A percentile compares a stretch with the other conserved stretches of the same genome.
Conservation (phyloP, 2,329 filamentous ascomycete genomes). For the Colletotrichum sp. region DNA sequence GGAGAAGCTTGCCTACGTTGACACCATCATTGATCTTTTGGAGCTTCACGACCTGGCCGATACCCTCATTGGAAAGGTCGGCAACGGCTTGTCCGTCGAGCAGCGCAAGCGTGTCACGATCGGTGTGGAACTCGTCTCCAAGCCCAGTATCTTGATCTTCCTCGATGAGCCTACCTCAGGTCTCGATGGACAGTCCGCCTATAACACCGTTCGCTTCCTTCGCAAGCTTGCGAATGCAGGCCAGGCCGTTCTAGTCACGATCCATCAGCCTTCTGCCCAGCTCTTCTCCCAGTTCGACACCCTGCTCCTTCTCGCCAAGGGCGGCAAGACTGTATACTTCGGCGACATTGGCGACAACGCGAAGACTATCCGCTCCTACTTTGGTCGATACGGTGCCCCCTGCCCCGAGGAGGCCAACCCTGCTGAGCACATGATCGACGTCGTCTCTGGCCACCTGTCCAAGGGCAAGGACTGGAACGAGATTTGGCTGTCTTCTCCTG, state of each 20-base stretch:
- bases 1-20: slow-evolving; percentile 78
- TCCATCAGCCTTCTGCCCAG: slow-evolving; percentile 72
- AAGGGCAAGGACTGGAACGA: slow-evolving; percentile 67
- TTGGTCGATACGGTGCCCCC: slow-evolving; percentile 68
- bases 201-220: slow-evolving; percentile 68
- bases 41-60: slow-evolving; percentile 54
- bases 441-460: slow-evolving; percentile 54
- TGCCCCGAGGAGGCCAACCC: slow-evolving; percentile 70
- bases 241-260: slow-evolving; percentile 72
- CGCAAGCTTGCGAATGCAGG: slow-evolving; percentile 69
- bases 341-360: slow-evolving; percentile 67
- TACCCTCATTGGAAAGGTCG: slow-evolving; percentile 53
- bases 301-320: slow-evolving; percentile 67
- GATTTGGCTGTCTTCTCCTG: slow-evolving; percentile 70
- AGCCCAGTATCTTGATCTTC: slow-evolving; percentile 64
- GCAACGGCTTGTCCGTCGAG: slow-evolving; percentile 57
- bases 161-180: slow-evolving; percentile 69
- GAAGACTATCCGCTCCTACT: slow-evolving; percentile 63
- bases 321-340: slow-evolving; percentile 71
- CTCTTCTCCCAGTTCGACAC: slow-evolving; percentile 72
- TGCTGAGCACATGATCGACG: slow-evolving; percentile 77
- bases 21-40: slow-evolving; percentile 74
- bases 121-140: slow-evolving; percentile 65
- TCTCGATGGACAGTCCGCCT: slow-evolving; percentile 72
- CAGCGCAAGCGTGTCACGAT: slow-evolving; percentile 63